Percentiles rank a stretch among this genome's conserved stretches.
Evolutionary conservation across 2,329 filamentous ascomycete genomes (phyloP).

Genomic region (Ramichloridium luteum): DNA sequence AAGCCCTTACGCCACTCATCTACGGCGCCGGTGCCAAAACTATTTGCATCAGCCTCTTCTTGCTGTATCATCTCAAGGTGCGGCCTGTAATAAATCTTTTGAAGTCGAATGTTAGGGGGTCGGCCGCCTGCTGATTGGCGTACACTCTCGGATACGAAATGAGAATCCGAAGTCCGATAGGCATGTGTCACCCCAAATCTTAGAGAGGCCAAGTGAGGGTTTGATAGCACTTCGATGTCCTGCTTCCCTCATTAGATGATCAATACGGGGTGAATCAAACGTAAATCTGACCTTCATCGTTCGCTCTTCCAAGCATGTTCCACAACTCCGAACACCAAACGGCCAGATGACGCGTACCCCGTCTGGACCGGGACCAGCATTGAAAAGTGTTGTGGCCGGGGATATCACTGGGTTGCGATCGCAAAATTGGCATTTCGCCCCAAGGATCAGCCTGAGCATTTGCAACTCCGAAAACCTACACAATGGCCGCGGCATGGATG

Average conservation of each 20-base stretch:
- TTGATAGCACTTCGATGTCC: slow-evolving; percentile 57
- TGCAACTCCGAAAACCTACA: slow-evolving; percentile 53
- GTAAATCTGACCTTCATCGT: slow-evolving; percentile 57
- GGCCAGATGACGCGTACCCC: slow-evolving; percentile 57
- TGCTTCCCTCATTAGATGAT: too few species aligned
- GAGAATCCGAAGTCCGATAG: slow-evolving; percentile 48
- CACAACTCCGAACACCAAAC: slow-evolving; percentile 56
- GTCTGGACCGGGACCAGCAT: slow-evolving; percentile 48
- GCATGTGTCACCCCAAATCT: slow-evolving; percentile 58
- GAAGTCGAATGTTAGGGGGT: slow-evolving; percentile 39
- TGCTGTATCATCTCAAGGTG: slow-evolving; percentile 55
- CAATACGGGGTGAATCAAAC: too few species aligned
- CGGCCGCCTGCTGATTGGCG: slow-evolving; percentile 41
- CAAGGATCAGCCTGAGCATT: slow-evolving; percentile 63
- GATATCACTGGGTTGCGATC: slow-evolving; percentile 27
- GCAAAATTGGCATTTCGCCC: slow-evolving; percentile 57
- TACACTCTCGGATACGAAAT: slow-evolving; percentile 46
- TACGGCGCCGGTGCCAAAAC: slow-evolving; percentile 53
- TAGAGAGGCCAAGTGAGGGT: slow-evolving; percentile 47
- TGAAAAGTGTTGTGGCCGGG: slow-evolving; percentile 35
- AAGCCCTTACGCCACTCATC: slow-evolving; percentile 75
- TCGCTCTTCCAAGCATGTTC: slow-evolving; percentile 47
- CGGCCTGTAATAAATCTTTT: slow-evolving; percentile 53
- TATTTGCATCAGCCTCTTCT: slow-evolving; percentile 46
- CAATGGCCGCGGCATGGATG: slow-evolving; percentile 57